Base-by-base conservation (phyloP, 495 filamentous ascomycete genomes). In the Neurospora cerealis region DNA sequence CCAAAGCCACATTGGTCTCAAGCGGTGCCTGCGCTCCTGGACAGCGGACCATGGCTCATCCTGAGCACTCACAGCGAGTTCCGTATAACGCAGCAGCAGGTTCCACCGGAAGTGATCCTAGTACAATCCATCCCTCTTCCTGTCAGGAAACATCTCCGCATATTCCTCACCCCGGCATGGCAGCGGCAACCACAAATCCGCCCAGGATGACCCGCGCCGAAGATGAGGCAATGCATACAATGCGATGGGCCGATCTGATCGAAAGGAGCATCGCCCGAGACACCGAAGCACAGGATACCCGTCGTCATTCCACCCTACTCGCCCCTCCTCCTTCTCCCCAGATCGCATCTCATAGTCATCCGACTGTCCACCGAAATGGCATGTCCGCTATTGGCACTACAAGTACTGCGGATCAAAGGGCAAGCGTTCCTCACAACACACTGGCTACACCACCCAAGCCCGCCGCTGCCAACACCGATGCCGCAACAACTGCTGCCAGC, bases 281-380 rank as follows among this genome's bases (percentile, higher is more conserved):
- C 7, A 34, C 54, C 28, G 54, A 34, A 66, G 54, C 54, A 66
- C 28, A 36, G 13, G 28, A 36, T 34, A 15, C 32, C 28, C 6
- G 28, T 34, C 28, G 28, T 66, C 54, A 66, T 9, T 32, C 54
- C 39, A 39, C 19, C 62, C 60, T 38, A n/a, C 19, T 9, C 38
- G 36, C 54, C 24, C 44, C 17, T 15, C 72, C 19, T 9, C 69
- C 19, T 4, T 28, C 36, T 32, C 72, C 28, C 11, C 72, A 46
- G 5, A 41, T 41, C 17, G 3, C 28, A 11, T 4, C 69, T 3
- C 46, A 28, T 44, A n/a, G 42, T 60, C 11, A 46, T 42, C 36
- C 66, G 9, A 44, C 34, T 28, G 40, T 69, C 21, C 74, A 78
- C 62, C 75, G 70, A 2, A 73, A 76, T 44, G 69, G 32, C 42